phyloP scores from a whole-genome alignment of 805 yeast species.

The Kluyveromyces starmeri region DNA sequence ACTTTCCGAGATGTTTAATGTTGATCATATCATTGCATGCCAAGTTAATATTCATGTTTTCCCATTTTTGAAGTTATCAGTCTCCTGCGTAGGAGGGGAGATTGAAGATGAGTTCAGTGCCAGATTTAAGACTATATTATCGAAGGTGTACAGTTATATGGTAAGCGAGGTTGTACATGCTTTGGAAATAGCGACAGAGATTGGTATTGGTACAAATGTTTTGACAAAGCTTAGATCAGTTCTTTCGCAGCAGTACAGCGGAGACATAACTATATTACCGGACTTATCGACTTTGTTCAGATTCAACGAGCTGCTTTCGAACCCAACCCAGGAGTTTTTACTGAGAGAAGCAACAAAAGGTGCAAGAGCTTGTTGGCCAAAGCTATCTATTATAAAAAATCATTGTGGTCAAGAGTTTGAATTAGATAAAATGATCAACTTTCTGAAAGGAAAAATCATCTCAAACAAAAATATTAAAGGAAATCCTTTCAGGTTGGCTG shows the following conservation, averaged over 20 bases:
- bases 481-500: constrained; percentile 24
- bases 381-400: constrained; percentile 72
- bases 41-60: constrained; percentile 96
- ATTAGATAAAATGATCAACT: constrained; percentile 69
- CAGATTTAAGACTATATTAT: constrained; percentile 42
- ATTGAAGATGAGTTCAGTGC: constrained; percentile 53
- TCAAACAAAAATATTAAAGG: constrained; percentile 26
- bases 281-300: constrained; percentile 50
- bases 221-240: constrained; percentile 68
- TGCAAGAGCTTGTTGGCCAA: constrained; percentile 91
- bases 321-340: constrained; percentile 75
- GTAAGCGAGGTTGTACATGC: constrained; percentile 72
- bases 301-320: constrained; percentile 53
- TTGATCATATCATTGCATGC: constrained; percentile 93
- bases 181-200: constrained; percentile 60
- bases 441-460: constrained; percentile 53
- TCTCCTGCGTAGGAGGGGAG: constrained; percentile 62
- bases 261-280: constrained; percentile 90
- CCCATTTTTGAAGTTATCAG: constrained; percentile 66
- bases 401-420: constrained; percentile 88
- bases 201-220: constrained; percentile 66
- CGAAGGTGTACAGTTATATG: constrained; percentile 47
- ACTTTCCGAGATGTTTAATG: constrained; percentile 92
- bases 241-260: constrained; percentile 79
- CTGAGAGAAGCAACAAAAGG: constrained; percentile 63